A percentile compares a stretch with the other conserved stretches of the same genome.
Evolutionary conservation across 2,329 filamentous ascomycete species (phyloP).

Genomic region (Coniochaeta pulveracea): DNA sequence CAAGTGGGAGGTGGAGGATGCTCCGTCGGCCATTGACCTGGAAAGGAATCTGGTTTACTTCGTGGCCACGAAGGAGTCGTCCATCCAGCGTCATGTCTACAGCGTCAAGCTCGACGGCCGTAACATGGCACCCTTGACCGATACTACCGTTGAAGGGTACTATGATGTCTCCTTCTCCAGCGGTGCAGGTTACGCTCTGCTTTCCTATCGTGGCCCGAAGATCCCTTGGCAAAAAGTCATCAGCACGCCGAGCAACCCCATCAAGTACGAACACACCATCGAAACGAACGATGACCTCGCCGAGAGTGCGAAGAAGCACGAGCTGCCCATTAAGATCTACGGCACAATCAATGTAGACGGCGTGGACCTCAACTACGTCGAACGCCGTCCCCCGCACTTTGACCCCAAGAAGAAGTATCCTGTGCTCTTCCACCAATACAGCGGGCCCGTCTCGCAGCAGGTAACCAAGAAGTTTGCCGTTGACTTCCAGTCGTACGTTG

Average conservation of each 20-base stretch:
- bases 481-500: conserved; percentile 85
- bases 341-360: conserved; percentile 77
- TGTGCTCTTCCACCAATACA: conserved; percentile 90
- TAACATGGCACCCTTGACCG: conserved; percentile 60
- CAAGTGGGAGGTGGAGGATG: conserved; percentile 82
- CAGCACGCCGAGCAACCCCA: conserved; percentile 61
- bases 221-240: conserved; percentile 89
- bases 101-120: conserved; percentile 76
- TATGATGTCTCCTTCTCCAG: conserved; percentile 78
- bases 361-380: conserved; percentile 60
- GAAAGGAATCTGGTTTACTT: conserved; percentile 86
- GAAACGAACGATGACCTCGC: conserved; percentile 68
- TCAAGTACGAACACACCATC: conserved; percentile 56
- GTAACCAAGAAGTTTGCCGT: conserved; percentile 73
- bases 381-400: conserved; percentile 85
- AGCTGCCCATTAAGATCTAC: conserved; percentile 74
- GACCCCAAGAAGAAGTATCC: conserved; percentile 76
- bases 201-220: conserved; percentile 72
- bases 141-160: conserved; percentile 63
- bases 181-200: conserved; percentile 69
- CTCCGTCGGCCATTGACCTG: conserved; percentile 75
- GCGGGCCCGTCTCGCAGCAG: conserved; percentile 83
- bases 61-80: conserved; percentile 71
- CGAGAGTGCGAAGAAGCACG: conserved; percentile 59
- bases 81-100: conserved; percentile 86